Conservation (phyloP, 305 asterid genomes). For the Withania somnifera region DNA sequence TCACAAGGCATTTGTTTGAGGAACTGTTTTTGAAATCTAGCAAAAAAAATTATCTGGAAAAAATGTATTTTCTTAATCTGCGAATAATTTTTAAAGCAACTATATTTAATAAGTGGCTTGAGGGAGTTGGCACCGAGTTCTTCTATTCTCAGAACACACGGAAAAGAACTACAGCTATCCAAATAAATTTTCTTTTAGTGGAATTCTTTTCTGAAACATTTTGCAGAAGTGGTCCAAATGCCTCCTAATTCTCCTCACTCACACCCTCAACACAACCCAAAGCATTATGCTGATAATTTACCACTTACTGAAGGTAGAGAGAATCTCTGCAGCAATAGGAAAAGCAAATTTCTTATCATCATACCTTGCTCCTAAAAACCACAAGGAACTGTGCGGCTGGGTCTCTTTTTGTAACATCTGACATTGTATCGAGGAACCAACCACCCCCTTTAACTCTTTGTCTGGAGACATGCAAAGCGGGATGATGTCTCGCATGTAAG, state of each 20-base stretch:
- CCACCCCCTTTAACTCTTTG: slow-evolving; percentile 97
- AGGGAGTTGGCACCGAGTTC: neutral
- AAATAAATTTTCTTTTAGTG: neutral
- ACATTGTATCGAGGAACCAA: slow-evolving; percentile 87
- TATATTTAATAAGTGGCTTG: neutral
- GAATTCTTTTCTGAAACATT: neutral
- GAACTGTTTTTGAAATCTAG: neutral
- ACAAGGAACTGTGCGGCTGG: slow-evolving; percentile 98
- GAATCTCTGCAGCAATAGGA: neutral
- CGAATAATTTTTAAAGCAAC: neutral
- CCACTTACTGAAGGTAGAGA: neutral
- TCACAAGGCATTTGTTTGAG: neutral
- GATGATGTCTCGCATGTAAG: slow-evolving; percentile 61
- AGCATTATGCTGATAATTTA: neutral
- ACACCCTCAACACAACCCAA: neutral
- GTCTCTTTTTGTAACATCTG: slow-evolving; percentile 82
- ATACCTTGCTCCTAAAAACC: slow-evolving; percentile 79
- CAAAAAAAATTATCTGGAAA: neutral
- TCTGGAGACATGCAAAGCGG: slow-evolving; percentile 78
- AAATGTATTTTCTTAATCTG: neutral
- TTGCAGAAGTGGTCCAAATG: neutral
- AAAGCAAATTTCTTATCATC: slow-evolving; percentile 6
- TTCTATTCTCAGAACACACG: neutral
- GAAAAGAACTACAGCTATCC: neutral
- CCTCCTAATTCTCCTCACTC: neutral